These are phyloP conservation scores for Suillus subalutaceus DNA, from an alignment of 768 basidiomycete species.

Conservation along the genomic window DNA sequence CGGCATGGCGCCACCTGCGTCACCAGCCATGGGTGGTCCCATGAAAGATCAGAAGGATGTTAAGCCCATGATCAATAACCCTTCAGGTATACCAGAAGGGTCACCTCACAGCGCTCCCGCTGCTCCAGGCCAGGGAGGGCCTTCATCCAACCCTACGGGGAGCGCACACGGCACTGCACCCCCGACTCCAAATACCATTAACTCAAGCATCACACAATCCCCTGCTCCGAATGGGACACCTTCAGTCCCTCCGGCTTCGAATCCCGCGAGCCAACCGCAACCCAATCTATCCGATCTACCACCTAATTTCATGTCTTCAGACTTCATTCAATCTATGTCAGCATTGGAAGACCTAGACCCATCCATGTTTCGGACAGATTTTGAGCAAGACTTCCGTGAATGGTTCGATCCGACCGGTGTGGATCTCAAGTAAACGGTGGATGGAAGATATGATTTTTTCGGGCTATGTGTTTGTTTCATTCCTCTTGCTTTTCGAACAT, in stretches of 20 bases:
- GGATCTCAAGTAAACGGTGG: constrained; percentile 29
- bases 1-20: constrained; percentile 57
- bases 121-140: constrained; percentile 27
- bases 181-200: constrained; percentile 37
- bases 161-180: constrained; percentile 37
- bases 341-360: constrained; percentile 44
- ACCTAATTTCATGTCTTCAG: constrained; percentile 26
- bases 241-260: constrained; percentile 29
- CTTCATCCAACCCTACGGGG: constrained; percentile 18
- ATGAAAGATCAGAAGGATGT: constrained; percentile 38
- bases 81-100: constrained; percentile 35
- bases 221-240: constrained; percentile 35
- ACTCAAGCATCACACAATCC: constrained; percentile 39
- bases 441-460: constrained; percentile 12
- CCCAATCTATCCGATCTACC: constrained; percentile 26
- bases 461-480: constrained; percentile 14
- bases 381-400: constrained; percentile 75
- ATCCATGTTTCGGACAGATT: constrained; percentile 48
- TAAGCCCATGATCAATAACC: constrained; percentile 32
- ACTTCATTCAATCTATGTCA: constrained; percentile 50
- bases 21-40: constrained; percentile 44
- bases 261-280: constrained; percentile 25
- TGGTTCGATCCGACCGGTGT: constrained; percentile 67
- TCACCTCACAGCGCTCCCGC: constrained; percentile 47
- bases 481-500: constrained; percentile 15